Evolutionary conservation across 129 eudicot species (phyloP), one percentile per base, ranked within the genome.

Genomic region (Flaveria robusta): DNA sequence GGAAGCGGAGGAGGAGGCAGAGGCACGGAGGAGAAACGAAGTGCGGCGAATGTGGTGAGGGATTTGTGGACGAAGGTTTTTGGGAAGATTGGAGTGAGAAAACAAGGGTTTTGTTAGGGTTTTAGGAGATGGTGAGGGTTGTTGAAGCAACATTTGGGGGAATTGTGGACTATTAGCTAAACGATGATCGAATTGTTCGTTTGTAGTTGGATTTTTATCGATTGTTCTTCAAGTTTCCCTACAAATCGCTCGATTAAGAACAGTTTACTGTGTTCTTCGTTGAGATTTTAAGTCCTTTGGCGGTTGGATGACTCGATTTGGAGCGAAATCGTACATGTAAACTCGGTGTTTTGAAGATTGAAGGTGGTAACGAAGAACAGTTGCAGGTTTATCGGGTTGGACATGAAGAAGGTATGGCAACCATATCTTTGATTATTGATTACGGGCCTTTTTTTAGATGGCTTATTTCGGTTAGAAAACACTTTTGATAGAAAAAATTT

Each of bases 141-240:
- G 82, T 74, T 81, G 77, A 71, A 85, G 76, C 81, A 79, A 68
- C 90, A 87, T 85, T 74, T 85, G 66, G 66, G 68, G 59, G 26
- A 16, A 8, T 51, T 55, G 49, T 42, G 58, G 20, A 1, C 9
- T 58, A 10, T 10, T 22, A n/a, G 18, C 19, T 24, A 26, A 7
- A 2, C 2, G 15, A 6, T 29, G 31, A 29, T 7, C 19, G 43
- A 15, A 62, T 26, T 62, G 68, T 27, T 29, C 11, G 14, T 27
- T 7, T 62, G 68, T 5, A 15, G 68, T 15, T 62, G 68, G n/a
- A 62, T 62, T 62, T 12, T 2, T 1, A 34, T 26, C 18, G 9
- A 26, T 60, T 62, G 43, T 27, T 27, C 10, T 62, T 62, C 42
- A 13, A 60, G 11, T 24, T 60, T 24, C 16, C 3, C 8, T 60